Percentiles rank a stretch among this genome's conserved stretches.
These are phyloP conservation scores for Ceratocystiopsis sp. DNA, from an alignment of 2,329 filamentous ascomycete species.

Conservation along the genomic window DNA sequence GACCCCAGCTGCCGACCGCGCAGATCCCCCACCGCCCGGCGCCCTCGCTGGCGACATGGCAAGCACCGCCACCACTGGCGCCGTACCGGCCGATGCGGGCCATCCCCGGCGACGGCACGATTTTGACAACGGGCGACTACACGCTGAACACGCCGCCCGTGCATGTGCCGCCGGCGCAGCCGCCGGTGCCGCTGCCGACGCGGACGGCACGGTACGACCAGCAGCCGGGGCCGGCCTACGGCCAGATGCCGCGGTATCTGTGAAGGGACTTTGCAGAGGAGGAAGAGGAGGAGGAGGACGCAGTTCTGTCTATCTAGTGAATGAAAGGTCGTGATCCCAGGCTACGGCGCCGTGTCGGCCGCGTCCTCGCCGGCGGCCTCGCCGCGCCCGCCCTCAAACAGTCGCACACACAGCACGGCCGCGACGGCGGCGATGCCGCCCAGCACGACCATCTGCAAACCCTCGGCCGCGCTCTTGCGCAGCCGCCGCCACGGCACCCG, in stretches of 20 bases:
- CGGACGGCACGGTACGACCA: not conserved
- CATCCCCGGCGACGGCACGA: too few species aligned
- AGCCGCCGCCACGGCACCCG: constrained; percentile 10
- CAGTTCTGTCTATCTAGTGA: too few species aligned
- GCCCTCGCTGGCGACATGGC: not conserved
- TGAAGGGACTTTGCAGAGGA: too few species aligned
- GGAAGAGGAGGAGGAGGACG: too few species aligned
- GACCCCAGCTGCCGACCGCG: not conserved
- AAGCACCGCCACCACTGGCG: too few species aligned
- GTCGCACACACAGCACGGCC: constrained; percentile 15
- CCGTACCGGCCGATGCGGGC: too few species aligned
- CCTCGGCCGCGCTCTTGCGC: constrained; percentile 12
- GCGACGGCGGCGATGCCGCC: constrained; percentile 15
- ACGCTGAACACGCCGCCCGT: constrained; percentile 8
- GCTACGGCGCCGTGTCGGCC: not conserved
- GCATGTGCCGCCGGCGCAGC: constrained; percentile 6
- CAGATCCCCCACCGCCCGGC: not conserved
- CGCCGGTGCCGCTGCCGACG: constrained; percentile 2
- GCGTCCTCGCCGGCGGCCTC: not conserved
- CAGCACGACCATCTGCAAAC: constrained; percentile 16
- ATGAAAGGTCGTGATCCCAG: not conserved
- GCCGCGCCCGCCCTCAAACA: constrained; percentile 10
- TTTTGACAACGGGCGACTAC: not conserved
- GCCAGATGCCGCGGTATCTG: not conserved
- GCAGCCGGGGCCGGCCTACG: not conserved